A percentile compares a stretch with the other conserved stretches of the same genome.
Evolutionary conservation across 306 rosid species (phyloP).

Genomic region (Rubus parviflorus): DNA sequence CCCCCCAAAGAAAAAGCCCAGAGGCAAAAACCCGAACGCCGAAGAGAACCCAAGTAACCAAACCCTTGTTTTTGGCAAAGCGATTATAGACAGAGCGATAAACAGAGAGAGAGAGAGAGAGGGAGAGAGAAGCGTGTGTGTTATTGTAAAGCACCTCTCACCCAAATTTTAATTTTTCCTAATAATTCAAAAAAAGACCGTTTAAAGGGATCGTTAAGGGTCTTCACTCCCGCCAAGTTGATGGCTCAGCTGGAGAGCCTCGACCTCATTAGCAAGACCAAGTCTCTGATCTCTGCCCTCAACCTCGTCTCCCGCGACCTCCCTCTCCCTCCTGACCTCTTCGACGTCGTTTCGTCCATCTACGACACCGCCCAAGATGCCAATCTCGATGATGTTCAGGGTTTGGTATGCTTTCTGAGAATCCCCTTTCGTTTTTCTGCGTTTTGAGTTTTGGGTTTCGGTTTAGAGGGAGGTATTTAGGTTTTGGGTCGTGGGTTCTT

Average conservation of each 20-base stretch:
- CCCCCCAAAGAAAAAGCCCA: neutral
- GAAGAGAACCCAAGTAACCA: constrained; percentile 27
- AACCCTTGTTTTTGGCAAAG: constrained; percentile 18
- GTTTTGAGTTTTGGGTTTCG: constrained; percentile 1
- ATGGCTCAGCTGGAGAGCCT: constrained; percentile 65
- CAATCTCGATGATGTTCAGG: neutral
- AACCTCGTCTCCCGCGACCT: constrained; percentile 88
- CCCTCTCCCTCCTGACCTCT: constrained; percentile 80
- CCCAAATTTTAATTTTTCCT: constrained; percentile 15
- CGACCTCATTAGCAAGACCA: constrained; percentile 49
- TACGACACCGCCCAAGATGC: constrained; percentile 24
- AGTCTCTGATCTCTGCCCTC: constrained; percentile 83
- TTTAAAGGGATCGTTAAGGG: constrained; percentile 38
- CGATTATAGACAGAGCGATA: constrained; percentile 14
- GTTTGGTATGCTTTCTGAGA: constrained; percentile 25
- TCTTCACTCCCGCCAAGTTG: constrained; percentile 71
- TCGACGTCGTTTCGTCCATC: constrained; percentile 73
- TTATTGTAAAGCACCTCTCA: constrained; percentile 19
- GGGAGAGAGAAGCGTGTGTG: constrained; percentile 9
- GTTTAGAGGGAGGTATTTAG: neutral
- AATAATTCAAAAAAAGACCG: constrained; percentile 36
- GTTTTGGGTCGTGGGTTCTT: constrained; percentile 25
- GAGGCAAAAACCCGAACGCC: constrained; percentile 35
- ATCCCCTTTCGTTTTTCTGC: constrained; percentile 9
- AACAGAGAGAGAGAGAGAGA: constrained; percentile 26